Conservation (phyloP, 2,329 filamentous ascomycete genomes). For the Verticillium zaregamsianum region DNA sequence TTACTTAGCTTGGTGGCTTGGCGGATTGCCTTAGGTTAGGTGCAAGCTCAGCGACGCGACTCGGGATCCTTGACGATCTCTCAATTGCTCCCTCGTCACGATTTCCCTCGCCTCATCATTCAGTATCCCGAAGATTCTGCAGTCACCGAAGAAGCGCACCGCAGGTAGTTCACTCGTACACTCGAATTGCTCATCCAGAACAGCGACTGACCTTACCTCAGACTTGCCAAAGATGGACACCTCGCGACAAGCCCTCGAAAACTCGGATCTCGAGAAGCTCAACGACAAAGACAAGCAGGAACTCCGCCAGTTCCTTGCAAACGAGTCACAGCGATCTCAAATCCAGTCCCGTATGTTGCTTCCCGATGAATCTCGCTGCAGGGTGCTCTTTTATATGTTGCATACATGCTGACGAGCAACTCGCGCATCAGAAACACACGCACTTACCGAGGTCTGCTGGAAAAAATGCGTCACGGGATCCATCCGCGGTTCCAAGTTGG, state of each 20-base stretch:
- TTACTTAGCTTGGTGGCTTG: neutral
- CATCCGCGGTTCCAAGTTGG: constrained; percentile 69
- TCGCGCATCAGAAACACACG: constrained; percentile 42
- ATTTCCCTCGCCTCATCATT: neutral
- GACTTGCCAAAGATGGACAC: constrained; percentile 25
- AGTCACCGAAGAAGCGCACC: neutral
- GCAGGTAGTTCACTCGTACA: neutral
- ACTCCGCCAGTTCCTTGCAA: constrained; percentile 78
- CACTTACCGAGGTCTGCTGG: constrained; percentile 76
- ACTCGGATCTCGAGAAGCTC: constrained; percentile 68
- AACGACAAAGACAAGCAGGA: constrained; percentile 80
- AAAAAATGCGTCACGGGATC: constrained; percentile 81
- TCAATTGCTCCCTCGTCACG: neutral
- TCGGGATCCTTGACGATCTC: neutral
- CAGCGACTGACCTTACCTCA: neutral
- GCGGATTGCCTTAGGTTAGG: neutral
- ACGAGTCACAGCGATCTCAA: constrained; percentile 80
- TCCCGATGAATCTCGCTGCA: too few relatives aligned
- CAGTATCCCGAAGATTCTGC: neutral
- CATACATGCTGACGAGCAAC: constrained; percentile 1
- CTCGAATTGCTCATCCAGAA: neutral
- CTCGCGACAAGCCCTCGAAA: constrained; percentile 35
- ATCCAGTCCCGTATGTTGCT: constrained; percentile 49
- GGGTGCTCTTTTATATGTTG: too few relatives aligned
- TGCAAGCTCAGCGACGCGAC: neutral